Evolutionary conservation across 1,139 yeast genomes (phyloP), one percentile per base, ranked within the genome.

Genomic region (Debaryomycetaceae sp.): DNA sequence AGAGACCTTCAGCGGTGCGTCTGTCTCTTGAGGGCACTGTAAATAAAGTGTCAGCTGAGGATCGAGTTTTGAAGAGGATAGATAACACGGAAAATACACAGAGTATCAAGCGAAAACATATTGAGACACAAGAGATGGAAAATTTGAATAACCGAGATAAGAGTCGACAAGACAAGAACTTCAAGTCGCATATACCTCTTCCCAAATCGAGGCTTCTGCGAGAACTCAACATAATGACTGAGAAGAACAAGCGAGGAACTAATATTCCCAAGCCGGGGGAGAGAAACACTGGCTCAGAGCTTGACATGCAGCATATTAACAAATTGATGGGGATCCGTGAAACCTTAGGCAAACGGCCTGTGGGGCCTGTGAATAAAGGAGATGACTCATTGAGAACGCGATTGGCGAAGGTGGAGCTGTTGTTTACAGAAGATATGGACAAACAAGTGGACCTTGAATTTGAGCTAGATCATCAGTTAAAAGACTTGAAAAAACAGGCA

Each of bases 381-480:
- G 36, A 38, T 6, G 11, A 8, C 11, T 24, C 42, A 5, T 22
- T 41, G 15, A 32, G 46, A 3, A 26, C 44, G 4, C 36, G 44
- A 16, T 33, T 43, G 18, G 34, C 35, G 11, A 35, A 36, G 14
- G 36, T 43, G 7, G 44, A 39, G 16, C 37, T 37, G 17, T 31
- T 40, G 14, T 34, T 39, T 11, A 33, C 41, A 6, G 36, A 35
- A 15, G 47, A 43, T 30, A 17, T 37, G 22, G 17, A 38, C 11
- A 37, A 33, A 11, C 41, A 42, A 19, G 34, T 32, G 9, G 43
- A 41, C 28, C 32, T 35, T 11, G 32, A 37, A 14, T 39, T 43
- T 31, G 48, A 45, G 18, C 43, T 62, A 22, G 50, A 50, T 14
- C 43, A 41, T 4, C 52, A 53, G 37, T 42, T 50, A 14, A 46